Evolutionary conservation across 306 rosid species (phyloP).

Genomic region (Prunus campanulata): DNA sequence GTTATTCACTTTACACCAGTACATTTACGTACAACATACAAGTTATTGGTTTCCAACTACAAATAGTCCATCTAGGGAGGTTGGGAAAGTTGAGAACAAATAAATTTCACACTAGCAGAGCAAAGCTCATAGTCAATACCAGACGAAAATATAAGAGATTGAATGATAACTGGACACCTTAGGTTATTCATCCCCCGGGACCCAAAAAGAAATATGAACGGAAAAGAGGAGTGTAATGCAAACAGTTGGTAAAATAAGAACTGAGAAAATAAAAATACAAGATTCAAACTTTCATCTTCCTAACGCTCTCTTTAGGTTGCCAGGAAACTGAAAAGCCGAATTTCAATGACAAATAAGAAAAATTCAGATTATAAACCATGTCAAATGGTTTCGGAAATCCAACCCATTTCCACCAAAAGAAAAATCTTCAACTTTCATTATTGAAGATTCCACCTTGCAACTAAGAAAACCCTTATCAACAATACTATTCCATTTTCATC

Average conservation of each 20-base stretch:
- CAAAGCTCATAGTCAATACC: neutral
- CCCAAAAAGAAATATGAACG: neutral
- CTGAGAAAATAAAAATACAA: neutral
- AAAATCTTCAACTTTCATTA: conserved; percentile 5
- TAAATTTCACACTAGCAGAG: neutral
- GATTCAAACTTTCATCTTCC: neutral
- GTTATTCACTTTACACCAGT: neutral
- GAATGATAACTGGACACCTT: neutral
- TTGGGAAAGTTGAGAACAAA: neutral
- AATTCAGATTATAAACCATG: neutral
- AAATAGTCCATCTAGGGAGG: neutral
- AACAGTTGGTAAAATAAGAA: conserved; percentile 1
- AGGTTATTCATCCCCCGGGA: neutral
- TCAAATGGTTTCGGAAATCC: neutral
- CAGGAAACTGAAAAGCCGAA: neutral
- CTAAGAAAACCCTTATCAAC: neutral
- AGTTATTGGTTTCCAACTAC: neutral
- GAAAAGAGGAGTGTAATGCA: neutral
- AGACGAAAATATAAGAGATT: neutral
- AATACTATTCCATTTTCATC: neutral
- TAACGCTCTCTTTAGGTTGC: neutral
- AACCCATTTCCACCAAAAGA: neutral
- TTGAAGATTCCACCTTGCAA: conserved; percentile 5
- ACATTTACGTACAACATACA: neutral
- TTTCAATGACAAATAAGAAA: neutral